These are phyloP conservation scores for Spinacia oleracea DNA, from an alignment of 179 eudicot species.

Conservation along the genomic window DNA sequence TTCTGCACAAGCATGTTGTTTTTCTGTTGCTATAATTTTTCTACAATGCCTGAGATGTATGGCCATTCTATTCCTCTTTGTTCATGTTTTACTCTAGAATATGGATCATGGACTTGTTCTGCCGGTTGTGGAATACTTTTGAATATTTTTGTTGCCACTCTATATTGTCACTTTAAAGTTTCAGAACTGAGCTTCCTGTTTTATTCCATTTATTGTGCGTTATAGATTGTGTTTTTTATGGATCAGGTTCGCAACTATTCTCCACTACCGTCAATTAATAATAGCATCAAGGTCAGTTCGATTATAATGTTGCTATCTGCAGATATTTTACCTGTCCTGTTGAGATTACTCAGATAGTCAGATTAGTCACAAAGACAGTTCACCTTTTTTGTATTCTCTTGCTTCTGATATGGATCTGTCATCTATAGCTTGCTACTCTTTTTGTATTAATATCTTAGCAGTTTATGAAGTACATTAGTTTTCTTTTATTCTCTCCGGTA, in stretches of 20 bases:
- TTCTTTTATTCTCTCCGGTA: not conserved
- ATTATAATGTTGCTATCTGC: not conserved
- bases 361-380: not conserved
- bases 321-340: not conserved
- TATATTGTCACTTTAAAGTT: not conserved
- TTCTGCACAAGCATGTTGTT: not conserved
- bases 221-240: constrained; percentile 15
- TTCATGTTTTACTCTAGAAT: not conserved
- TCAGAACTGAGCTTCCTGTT: not conserved
- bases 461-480: not conserved
- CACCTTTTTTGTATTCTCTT: not conserved
- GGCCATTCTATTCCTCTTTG: not conserved
- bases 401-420: not conserved
- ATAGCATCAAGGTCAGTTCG: constrained; percentile 84
- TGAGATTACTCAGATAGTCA: not conserved
- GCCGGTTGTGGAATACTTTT: not conserved
- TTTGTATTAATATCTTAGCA: not conserved
- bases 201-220: not conserved
- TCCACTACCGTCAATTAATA: constrained; percentile 75
- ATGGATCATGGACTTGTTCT: not conserved
- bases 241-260: constrained; percentile 81
- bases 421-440: not conserved
- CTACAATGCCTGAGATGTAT: not conserved
- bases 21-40: not conserved
- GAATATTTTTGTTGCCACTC: not conserved